Conservation (phyloP, 2,329 filamentous ascomycete genomes). For the Aspergillus fructus region DNA sequence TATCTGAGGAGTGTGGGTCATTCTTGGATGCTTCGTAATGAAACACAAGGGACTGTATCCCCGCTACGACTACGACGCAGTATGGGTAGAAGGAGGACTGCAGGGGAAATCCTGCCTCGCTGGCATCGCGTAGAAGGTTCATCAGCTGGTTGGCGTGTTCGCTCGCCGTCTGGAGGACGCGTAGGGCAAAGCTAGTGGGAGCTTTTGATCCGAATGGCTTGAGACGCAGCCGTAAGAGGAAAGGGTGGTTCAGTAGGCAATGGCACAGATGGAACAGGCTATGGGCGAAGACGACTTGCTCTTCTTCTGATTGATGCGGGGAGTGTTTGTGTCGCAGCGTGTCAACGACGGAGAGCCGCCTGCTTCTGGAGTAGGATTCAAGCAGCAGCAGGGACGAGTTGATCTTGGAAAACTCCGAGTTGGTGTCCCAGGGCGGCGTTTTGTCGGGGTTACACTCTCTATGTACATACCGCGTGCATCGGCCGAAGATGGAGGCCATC, state of each 20-base stretch:
- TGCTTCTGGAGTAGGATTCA: slow-evolving; percentile 31
- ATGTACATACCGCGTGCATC: slow-evolving; percentile 31
- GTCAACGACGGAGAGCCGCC: slow-evolving; percentile 18
- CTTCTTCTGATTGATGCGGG: slow-evolving; percentile 4
- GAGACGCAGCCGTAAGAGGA: slow-evolving; percentile 30
- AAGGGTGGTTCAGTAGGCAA: slow-evolving; percentile 39
- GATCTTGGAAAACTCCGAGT: slow-evolving; percentile 34
- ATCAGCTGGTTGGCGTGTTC: slow-evolving; percentile 32
- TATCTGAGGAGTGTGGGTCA: slow-evolving; percentile 1
- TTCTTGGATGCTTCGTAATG: background rate
- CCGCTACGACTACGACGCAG: slow-evolving; percentile 30
- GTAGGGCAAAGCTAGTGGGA: slow-evolving; percentile 30
- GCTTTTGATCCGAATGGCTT: slow-evolving; percentile 24
- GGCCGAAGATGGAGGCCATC: slow-evolving; percentile 34
- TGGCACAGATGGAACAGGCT: slow-evolving; percentile 36
- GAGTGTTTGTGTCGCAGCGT: slow-evolving; percentile 21
- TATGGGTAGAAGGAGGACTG: slow-evolving; percentile 36
- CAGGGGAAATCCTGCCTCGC: slow-evolving; percentile 19
- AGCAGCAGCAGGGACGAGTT: slow-evolving; percentile 32
- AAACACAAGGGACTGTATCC: slow-evolving; percentile 1
- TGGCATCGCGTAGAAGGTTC: slow-evolving; percentile 24
- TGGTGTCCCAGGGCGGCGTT: slow-evolving; percentile 37
- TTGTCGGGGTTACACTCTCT: slow-evolving; percentile 20
- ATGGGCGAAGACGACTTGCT: slow-evolving; percentile 32
- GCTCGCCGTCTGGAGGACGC: slow-evolving; percentile 24